Evolutionary conservation across 169 alveolate genomes (phyloP).

Genomic region (Ichthyophthirius multifiliis): DNA sequence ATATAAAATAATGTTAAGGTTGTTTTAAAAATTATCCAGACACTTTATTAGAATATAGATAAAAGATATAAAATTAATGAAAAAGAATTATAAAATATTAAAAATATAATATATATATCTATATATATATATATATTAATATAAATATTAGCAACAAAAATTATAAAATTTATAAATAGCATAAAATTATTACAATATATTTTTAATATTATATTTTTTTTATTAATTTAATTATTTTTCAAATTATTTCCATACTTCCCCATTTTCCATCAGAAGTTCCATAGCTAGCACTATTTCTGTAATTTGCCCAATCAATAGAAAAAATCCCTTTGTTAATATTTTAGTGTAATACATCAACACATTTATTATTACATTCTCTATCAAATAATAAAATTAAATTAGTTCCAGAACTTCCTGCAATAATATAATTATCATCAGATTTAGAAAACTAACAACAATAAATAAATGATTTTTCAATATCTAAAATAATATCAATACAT

Average conservation of each 20-base stretch:
- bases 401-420: slow-evolving; percentile 16
- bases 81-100: too few relatives aligned
- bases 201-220: too few relatives aligned
- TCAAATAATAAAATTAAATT: not conserved
- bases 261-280: slow-evolving; percentile 6
- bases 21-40: too few relatives aligned
- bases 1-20: too few relatives aligned
- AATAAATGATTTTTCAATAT: not conserved
- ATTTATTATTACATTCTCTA: not conserved
- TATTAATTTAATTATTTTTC: too few relatives aligned
- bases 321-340: not conserved
- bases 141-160: too few relatives aligned
- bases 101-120: too few relatives aligned
- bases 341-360: not conserved
- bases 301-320: not conserved
- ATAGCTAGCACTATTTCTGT: not conserved
- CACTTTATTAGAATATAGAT: too few relatives aligned
- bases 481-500: slow-evolving; percentile 58
- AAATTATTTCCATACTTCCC: not conserved
- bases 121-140: too few relatives aligned
- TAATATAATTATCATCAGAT: not conserved
- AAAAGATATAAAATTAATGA: too few relatives aligned
- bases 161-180: too few relatives aligned
- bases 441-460: slow-evolving; percentile 12
- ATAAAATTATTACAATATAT: too few relatives aligned